phyloP scores from a whole-genome alignment of 2,329 filamentous ascomycete genomes.

The Neurospora sp. region DNA sequence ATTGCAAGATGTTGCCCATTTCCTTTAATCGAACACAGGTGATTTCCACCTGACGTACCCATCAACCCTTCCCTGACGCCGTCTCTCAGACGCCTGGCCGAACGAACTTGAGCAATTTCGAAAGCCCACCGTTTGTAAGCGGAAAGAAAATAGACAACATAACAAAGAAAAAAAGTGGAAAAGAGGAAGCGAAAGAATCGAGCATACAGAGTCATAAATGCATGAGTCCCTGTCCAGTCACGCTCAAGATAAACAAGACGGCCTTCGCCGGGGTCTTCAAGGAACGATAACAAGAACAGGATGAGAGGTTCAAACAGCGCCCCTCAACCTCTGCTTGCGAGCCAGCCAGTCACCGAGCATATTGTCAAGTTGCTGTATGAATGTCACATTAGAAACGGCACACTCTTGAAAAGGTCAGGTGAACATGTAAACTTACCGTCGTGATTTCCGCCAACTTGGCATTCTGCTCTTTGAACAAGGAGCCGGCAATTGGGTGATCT shows the following conservation, averaged over 20 bases:
- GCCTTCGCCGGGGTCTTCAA: not conserved
- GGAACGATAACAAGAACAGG: not conserved
- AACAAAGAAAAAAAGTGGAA: not conserved
- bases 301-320: slow-evolving; percentile 28
- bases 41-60: not conserved
- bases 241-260: not conserved
- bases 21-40: not conserved
- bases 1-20: not conserved
- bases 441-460: slow-evolving; percentile 80
- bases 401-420: not conserved
- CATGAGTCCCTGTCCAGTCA: not conserved
- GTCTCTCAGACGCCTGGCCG: not conserved
- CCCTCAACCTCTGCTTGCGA: slow-evolving; percentile 54
- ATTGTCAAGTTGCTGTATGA: slow-evolving; percentile 63
- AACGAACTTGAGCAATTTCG: not conserved
- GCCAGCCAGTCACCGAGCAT: slow-evolving; percentile 78
- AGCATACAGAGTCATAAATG: not conserved
- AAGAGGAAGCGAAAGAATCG: not conserved
- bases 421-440: slow-evolving; percentile 40
- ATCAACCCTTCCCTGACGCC: not conserved
- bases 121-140: not conserved
- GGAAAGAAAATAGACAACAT: not conserved
- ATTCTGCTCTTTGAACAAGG: slow-evolving; percentile 79
- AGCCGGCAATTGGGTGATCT: slow-evolving; percentile 77
- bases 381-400: slow-evolving; percentile 13